Conservation (phyloP, 176 grass and related monocot species). For the sorghum (Sorghum bicolor) region Sorghum_bicolor_NCBIv3 NC_012873.2:54801001-54801500, state of each 20-base stretch:
- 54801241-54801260: conserved; percentile 33
- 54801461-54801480: no score
- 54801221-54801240: conserved; percentile 41
- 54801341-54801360: no score
- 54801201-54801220: background rate
- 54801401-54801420: no score
- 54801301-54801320: conserved; percentile 23
- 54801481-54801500: no score
- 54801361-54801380: no score
- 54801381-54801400: no score
- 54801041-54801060: no score
- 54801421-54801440: no score
- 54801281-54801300: conserved; percentile 18
- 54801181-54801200: background rate
- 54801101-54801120: background rate
- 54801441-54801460: no score
- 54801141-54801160: background rate
- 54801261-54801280: conserved; percentile 35
- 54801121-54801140: background rate
- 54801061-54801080: background rate
- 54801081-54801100: background rate
- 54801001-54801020: no score
- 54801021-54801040: no score
- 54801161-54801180: background rate
- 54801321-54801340: background rate